phyloP scores from a whole-genome alignment of 2,329 filamentous ascomycete species.

The Penicillium rolfsii region DNA sequence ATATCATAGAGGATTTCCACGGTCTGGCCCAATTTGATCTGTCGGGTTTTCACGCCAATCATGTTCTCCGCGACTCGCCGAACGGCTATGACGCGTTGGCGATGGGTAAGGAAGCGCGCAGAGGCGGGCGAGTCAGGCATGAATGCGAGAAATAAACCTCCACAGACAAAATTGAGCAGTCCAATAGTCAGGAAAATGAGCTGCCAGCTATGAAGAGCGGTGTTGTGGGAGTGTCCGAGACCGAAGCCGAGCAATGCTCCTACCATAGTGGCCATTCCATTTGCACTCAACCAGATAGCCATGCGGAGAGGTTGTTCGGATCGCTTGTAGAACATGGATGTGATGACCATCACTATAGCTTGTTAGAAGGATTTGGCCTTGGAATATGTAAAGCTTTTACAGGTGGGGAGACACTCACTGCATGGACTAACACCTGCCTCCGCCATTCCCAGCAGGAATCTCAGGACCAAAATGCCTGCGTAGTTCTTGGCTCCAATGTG shows the following conservation, averaged over 20 bases:
- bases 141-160: constrained; percentile 36
- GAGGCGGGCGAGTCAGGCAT: constrained; percentile 46
- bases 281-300: constrained; percentile 42
- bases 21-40: constrained; percentile 41
- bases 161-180: constrained; percentile 51
- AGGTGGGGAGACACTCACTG: constrained; percentile 23
- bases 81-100: constrained; percentile 46
- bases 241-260: constrained; percentile 44
- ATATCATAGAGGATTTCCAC: constrained; percentile 47
- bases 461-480: constrained; percentile 49
- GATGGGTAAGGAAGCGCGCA: constrained; percentile 44
- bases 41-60: constrained; percentile 46
- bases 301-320: constrained; percentile 44
- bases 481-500: constrained; percentile 47
- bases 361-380: not conserved
- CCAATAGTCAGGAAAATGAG: constrained; percentile 50
- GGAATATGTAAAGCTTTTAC: too few relatives aligned
- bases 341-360: constrained; percentile 38
- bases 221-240: constrained; percentile 38
- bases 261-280: constrained; percentile 43
- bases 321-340: constrained; percentile 45
- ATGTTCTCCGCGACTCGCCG: constrained; percentile 48
- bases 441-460: constrained; percentile 52
- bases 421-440: constrained; percentile 43
- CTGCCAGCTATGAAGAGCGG: constrained; percentile 38